Evolutionary conservation across 2,329 filamentous ascomycete species (phyloP).

Genomic region (Cladosporium sp.): DNA sequence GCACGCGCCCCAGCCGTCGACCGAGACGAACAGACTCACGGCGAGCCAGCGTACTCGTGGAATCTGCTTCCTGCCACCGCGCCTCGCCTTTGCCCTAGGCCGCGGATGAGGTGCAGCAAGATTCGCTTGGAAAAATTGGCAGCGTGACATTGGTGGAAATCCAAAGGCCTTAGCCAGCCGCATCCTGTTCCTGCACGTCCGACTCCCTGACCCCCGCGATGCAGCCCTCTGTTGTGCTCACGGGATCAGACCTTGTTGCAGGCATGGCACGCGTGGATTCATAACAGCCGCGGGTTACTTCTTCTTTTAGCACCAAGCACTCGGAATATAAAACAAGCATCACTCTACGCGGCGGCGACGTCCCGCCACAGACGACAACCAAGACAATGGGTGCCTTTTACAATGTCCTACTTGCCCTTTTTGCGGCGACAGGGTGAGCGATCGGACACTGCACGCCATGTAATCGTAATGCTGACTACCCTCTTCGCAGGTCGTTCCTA

Average conservation of each 20-base stretch:
- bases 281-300: conserved; percentile 1
- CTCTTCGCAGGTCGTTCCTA: conserved; percentile 30
- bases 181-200: not conserved
- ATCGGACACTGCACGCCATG: no score
- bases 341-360: not conserved
- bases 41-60: conserved; percentile 5
- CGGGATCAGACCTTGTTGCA: not conserved
- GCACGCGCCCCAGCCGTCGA: no score
- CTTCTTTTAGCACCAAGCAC: not conserved
- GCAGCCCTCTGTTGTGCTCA: not conserved
- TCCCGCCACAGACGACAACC: no score
- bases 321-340: not conserved
- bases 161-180: not conserved
- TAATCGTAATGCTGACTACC: no score
- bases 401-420: conserved; percentile 25
- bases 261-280: not conserved
- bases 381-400: conserved; percentile 15
- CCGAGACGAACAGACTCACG: not conserved
- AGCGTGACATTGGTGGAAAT: conserved; percentile 8
- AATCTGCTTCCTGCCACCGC: conserved; percentile 2
- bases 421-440: conserved; percentile 24
- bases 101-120: conserved; percentile 2
- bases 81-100: conserved; percentile 1
- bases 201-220: not conserved
- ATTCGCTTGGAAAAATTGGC: conserved; percentile 8